A percentile compares a stretch with the other conserved stretches of the same genome.
phyloP scores from a whole-genome alignment of 768 basidiomycete genomes.

The Glaciozyma antarctica region DNA sequence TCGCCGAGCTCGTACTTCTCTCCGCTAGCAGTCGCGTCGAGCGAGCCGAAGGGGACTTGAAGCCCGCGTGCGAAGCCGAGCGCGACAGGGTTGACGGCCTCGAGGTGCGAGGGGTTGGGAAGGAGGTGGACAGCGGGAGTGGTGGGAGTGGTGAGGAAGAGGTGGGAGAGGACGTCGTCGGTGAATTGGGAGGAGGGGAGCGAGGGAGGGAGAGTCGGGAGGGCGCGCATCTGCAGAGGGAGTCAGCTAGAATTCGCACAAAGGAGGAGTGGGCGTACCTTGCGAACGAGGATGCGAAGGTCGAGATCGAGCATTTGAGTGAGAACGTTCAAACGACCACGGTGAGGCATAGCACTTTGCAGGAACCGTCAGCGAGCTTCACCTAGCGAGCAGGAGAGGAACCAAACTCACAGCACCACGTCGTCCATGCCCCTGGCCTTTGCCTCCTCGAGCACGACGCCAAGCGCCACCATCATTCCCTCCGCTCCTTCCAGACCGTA shows the following conservation, averaged over 20 bases:
- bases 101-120: conserved; percentile 43
- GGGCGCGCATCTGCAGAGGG: conserved; percentile 49
- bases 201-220: conserved; percentile 20
- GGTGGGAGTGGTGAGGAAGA: conserved; percentile 66
- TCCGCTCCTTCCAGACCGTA: conserved; percentile 72
- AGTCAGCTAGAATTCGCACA: conserved; percentile 35
- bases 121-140: conserved; percentile 67
- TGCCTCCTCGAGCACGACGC: conserved; percentile 61
- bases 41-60: conserved; percentile 50
- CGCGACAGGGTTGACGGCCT: conserved; percentile 74
- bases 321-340: conserved; percentile 75
- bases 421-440: conserved; percentile 46
- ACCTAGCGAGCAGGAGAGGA: neutral
- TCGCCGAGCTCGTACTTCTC: conserved; percentile 48
- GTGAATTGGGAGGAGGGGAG: conserved; percentile 37
- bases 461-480: conserved; percentile 82
- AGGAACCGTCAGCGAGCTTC: conserved; percentile 45
- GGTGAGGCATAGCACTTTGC: conserved; percentile 43
- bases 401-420: conserved; percentile 13
- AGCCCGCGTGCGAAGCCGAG: conserved; percentile 84
- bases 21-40: neutral
- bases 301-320: conserved; percentile 63
- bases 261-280: conserved; percentile 37
- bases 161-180: conserved; percentile 82
- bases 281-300: conserved; percentile 66